phyloP scores from a whole-genome alignment of 768 basidiomycete genomes.

The Panaeolus cyanescens region DNA sequence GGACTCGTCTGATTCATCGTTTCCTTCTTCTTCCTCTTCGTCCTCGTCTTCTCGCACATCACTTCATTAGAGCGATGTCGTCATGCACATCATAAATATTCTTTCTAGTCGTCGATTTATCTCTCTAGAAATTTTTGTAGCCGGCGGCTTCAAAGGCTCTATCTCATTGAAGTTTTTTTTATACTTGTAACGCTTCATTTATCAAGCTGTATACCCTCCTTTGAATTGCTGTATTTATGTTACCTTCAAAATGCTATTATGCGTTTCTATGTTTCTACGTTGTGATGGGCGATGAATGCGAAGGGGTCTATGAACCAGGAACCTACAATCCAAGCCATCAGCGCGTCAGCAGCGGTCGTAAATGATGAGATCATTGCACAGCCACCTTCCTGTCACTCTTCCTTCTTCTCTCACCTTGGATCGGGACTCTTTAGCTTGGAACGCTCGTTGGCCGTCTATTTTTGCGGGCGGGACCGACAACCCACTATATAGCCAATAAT shows the following conservation, averaged over 20 bases:
- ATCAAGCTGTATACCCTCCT: neutral
- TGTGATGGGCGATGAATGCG: no score
- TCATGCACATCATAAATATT: neutral
- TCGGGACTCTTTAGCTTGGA: neutral
- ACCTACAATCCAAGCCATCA: no score
- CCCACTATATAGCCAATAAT: neutral
- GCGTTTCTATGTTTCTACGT: no score
- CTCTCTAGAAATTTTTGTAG: no score
- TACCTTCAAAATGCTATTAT: neutral
- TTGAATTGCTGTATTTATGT: neutral
- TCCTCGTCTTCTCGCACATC: conserved; percentile 68
- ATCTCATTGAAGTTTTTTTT: no score
- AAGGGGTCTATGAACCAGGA: no score
- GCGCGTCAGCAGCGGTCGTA: no score
- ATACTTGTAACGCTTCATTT: no score
- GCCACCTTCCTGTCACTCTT: neutral
- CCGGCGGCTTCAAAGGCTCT: no score
- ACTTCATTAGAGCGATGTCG: conserved; percentile 25
- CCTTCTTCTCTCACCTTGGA: neutral
- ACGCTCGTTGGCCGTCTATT: neutral
- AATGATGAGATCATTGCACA: neutral
- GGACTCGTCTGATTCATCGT: neutral
- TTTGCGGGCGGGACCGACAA: neutral
- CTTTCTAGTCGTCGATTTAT: neutral
- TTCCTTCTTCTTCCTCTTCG: conserved; percentile 57